Evolutionary conservation across 345 rosid genomes (phyloP), one percentile per base, ranked within the genome.

Genomic region (Lenwebbia sp.): DNA sequence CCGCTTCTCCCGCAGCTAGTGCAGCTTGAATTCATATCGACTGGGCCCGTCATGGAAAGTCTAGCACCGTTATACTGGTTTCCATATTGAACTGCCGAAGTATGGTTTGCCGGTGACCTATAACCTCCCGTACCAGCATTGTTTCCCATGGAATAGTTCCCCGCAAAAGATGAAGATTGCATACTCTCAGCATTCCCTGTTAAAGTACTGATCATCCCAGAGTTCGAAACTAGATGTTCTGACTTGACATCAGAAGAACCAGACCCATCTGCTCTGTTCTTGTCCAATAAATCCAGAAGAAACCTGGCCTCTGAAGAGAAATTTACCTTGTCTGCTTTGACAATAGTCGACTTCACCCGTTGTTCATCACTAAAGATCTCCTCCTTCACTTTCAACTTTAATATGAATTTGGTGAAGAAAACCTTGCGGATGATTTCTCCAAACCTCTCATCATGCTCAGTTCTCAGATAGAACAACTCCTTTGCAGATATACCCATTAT

Each of bases 311-410:
- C 94, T 26, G 94, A 92, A 41, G 92, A 85, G 89, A 91, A 91
- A 81, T 92, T 90, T 50, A 95, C 89, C 89, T 90, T 95, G 23
- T 96, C 99, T 50, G 93, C 96, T 90, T 92, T 97, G 86, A 94
- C 92, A 74, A 94, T 93, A 11, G 95, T 95, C 54, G 95, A 94
- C 89, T 94, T 97, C 86, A 97, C 95, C 10, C 99, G 96, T 90
- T 93, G 95, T 87, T 97, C 99, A 83, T 97, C 98, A 55, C 95
- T 93, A 84, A 89, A 95, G 2, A 92, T 94, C 89, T 97, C 99
- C 88, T 97, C 99, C 91, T 96, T 96, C 47, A 97, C 91, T 90
- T 96, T 97, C 90, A 97, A 90, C 95, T 97, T 97, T 88, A 97
- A 93, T 13, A 87, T 62, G 87, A 91, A 95, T 88, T 92, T 94